Base-by-base conservation (phyloP, 2,329 filamentous ascomycete species). In the Monilinia aucupariae region DNA sequence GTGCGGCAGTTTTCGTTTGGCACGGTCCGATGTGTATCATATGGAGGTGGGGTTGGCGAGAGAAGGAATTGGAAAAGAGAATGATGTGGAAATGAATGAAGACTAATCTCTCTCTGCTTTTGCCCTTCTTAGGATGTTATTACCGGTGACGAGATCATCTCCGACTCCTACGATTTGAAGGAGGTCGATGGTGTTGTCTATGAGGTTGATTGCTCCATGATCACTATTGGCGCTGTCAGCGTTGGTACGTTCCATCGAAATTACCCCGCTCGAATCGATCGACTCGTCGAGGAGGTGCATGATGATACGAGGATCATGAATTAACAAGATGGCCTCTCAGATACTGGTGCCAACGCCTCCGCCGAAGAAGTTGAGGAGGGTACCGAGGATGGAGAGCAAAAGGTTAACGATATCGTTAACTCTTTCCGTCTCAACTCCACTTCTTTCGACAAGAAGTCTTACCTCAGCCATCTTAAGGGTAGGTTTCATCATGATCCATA, bases 281-380 rank as follows among this genome's bases (percentile, higher is more conserved):
- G 53, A 56, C 25, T 45, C 25, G 32, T 45, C 27, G 53, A 56
- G 27, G 27, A 15, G 2, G 9, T 34, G 15, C 30, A 62, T 20
- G 41, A 49, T 22, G 12, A 27, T 39, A 20, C 8, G 10, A 48
- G 12, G 15, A 48, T 30, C 22, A n/a, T 37, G 59, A 4, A 22
- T 49, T 58, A 39, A 54, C 25, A 25, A 6, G 9, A 6, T 27
- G 22, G 13, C 4, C 32, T 50, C 62, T 39, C 63, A 91, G 89
- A 94, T 78, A 94, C 84, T 74, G 94, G 94, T 78, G 94, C 92
- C 82, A 99, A 99, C 80, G 90, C 94, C 72, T 97, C 93, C 72
- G 92, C 94, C 67, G 94, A 97, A 82, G 93, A 81, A 62, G 90
- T 87, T 0, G 59, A 61, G 25, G 91, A 92, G 72, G 88, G 77